phyloP scores from a whole-genome alignment of 2,329 filamentous ascomycete species.

The Furcasterigmium sp. region DNA sequence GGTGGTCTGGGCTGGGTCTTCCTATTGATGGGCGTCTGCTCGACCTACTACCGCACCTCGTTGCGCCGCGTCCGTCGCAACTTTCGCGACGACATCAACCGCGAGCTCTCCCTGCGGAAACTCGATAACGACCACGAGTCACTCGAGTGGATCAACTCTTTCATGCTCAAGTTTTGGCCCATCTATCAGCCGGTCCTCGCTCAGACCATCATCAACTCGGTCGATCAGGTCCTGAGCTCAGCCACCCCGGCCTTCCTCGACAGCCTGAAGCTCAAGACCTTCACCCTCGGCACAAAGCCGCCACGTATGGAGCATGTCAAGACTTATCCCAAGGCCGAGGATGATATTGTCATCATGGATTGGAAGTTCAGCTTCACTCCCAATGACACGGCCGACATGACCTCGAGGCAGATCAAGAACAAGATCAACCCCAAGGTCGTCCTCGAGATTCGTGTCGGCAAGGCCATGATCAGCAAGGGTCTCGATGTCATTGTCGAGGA shows the following conservation, averaged over 20 bases:
- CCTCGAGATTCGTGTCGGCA: slow-evolving; percentile 89
- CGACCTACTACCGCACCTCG: slow-evolving; percentile 95
- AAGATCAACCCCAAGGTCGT: slow-evolving; percentile 97
- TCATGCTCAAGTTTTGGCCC: slow-evolving; percentile 97
- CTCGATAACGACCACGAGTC: slow-evolving; percentile 89
- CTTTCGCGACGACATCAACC: slow-evolving; percentile 87
- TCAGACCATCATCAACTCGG: slow-evolving; percentile 85
- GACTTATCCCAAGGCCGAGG: slow-evolving; percentile 92
- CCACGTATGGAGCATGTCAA: slow-evolving; percentile 97
- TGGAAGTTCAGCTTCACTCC: slow-evolving; percentile 99
- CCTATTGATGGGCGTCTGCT: slow-evolving; percentile 85
- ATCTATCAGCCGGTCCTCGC: slow-evolving; percentile 95
- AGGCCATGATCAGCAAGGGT: slow-evolving; percentile 95
- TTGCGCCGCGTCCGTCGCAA: slow-evolving; percentile 90
- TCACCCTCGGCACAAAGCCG: slow-evolving; percentile 90
- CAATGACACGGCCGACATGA: slow-evolving; percentile 90
- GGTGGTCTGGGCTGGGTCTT: slow-evolving; percentile 92
- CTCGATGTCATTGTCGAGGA: slow-evolving; percentile 97
- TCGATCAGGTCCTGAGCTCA: slow-evolving; percentile 92
- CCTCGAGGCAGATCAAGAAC: slow-evolving; percentile 80
- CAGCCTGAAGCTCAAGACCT: slow-evolving; percentile 87
- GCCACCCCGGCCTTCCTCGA: slow-evolving; percentile 90
- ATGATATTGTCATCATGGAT: slow-evolving; percentile 96
- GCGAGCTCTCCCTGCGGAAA: slow-evolving; percentile 80
- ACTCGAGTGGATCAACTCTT: slow-evolving; percentile 98